Percentiles rank a stretch among this genome's conserved stretches.
These are phyloP conservation scores for Chlamydomonas urium DNA, from an alignment of 139 green algal genomes.

Conservation along the genomic window DNA sequence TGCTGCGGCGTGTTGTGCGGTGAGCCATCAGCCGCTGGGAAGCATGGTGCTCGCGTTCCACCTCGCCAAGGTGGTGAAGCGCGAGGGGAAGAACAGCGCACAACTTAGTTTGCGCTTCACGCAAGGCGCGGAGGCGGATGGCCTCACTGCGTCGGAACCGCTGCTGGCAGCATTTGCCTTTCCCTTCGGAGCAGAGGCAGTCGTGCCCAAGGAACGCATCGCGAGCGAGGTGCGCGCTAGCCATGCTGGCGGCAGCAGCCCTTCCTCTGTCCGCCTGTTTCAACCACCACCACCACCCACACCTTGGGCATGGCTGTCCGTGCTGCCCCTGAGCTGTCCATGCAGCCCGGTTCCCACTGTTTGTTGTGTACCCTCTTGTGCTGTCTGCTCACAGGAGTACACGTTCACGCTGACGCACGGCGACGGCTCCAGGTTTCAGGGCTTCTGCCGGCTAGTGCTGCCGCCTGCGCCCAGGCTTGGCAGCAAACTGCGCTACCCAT, in stretches of 20 bases:
- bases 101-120: too few relatives aligned
- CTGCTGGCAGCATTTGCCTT: slow-evolving; percentile 52
- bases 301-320: background rate
- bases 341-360: background rate
- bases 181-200: slow-evolving; percentile 46
- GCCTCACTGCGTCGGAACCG: too few relatives aligned
- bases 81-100: too few relatives aligned
- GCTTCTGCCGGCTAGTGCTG: slow-evolving; percentile 60
- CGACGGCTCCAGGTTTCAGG: slow-evolving; percentile 49
- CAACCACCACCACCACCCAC: background rate
- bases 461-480: slow-evolving; percentile 32
- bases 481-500: slow-evolving; percentile 49
- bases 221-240: slow-evolving; percentile 55
- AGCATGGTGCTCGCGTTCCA: too few relatives aligned
- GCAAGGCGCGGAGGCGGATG: too few relatives aligned
- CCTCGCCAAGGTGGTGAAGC: too few relatives aligned
- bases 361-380: background rate
- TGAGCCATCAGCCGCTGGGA: too few relatives aligned
- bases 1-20: too few relatives aligned
- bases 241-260: background rate
- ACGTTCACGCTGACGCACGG: slow-evolving; percentile 44
- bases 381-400: slow-evolving; percentile 23
- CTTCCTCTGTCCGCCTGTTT: background rate
- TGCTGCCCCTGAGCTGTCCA: background rate
- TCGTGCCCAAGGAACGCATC: slow-evolving; percentile 51